Conservation (phyloP, 495 filamentous ascomycete genomes). For the Geoglossum glabrum region DNA sequence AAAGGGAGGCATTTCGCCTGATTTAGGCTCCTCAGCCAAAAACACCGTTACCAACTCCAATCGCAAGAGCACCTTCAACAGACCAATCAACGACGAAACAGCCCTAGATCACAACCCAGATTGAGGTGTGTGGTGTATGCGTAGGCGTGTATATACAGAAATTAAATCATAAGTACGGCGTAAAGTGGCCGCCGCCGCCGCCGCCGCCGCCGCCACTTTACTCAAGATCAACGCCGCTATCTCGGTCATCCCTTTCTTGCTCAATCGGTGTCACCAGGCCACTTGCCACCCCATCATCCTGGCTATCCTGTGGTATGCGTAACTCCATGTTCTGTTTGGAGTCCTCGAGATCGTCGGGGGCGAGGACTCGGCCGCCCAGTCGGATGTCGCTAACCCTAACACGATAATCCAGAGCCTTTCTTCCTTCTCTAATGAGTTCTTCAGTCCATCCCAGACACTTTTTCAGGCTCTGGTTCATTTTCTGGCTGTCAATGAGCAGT, state of each 20-base stretch:
- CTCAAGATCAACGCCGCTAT: conserved; percentile 2
- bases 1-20: neutral
- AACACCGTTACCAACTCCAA: neutral
- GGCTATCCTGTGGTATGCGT: conserved; percentile 10
- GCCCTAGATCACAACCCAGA: neutral
- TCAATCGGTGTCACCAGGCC: neutral
- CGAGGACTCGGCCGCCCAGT: conserved; percentile 61
- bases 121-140: neutral
- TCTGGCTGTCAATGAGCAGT: conserved; percentile 69
- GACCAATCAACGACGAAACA: neutral
- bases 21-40: neutral
- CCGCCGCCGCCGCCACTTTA: neutral
- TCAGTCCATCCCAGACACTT: conserved; percentile 76
- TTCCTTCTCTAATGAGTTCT: conserved; percentile 69
- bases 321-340: neutral
- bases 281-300: conserved; percentile 17
- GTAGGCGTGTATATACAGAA: neutral
- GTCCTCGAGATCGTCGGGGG: conserved; percentile 29
- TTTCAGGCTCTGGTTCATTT: conserved; percentile 82
- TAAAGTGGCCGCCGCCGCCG: too few relatives aligned
- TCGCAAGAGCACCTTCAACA: neutral
- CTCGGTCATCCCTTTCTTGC: neutral
- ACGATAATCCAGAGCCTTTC: conserved; percentile 64
- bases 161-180: too few relatives aligned
- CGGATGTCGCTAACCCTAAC: conserved; percentile 60